A percentile compares a stretch with the other conserved stretches of the same genome.
These are phyloP conservation scores for Terana coerulea DNA, from an alignment of 768 basidiomycete species.

Conservation along the genomic window DNA sequence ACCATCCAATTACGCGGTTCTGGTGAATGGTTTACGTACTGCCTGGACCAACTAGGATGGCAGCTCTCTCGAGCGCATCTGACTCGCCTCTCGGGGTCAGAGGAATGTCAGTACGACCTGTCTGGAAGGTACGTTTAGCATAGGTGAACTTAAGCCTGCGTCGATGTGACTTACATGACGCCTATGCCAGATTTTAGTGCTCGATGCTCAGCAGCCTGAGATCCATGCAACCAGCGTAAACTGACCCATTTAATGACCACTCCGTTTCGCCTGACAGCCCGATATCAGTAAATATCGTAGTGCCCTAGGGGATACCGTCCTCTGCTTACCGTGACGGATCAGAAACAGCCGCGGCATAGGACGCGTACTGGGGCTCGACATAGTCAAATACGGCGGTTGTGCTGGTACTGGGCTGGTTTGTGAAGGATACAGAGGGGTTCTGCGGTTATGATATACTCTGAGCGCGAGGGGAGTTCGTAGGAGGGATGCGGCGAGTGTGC, in stretches of 20 bases:
- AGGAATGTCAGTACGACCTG: slow-evolving; percentile 84
- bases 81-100: slow-evolving; percentile 74
- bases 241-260: slow-evolving; percentile 85
- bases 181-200: slow-evolving; percentile 33
- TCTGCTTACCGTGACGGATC: slow-evolving; percentile 43
- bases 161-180: slow-evolving; percentile 55
- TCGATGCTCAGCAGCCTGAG: not conserved
- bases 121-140: slow-evolving; percentile 40
- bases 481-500: slow-evolving; percentile 6
- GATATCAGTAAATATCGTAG: no score
- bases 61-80: slow-evolving; percentile 62
- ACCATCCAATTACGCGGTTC: not conserved
- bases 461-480: not conserved
- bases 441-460: not conserved
- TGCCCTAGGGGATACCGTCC: not conserved
- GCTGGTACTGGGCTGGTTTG: not conserved
- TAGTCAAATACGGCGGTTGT: not conserved
- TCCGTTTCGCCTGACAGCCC: slow-evolving; percentile 86
- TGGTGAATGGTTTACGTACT: slow-evolving; percentile 47
- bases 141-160: not conserved
- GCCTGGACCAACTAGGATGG: slow-evolving; percentile 68
- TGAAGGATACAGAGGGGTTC: not conserved
- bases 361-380: slow-evolving; percentile 12
- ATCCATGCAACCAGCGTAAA: slow-evolving; percentile 5
- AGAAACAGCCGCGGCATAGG: slow-evolving; percentile 50